phyloP scores from a whole-genome alignment of 2,329 filamentous ascomycete species.

The Phialocephala sp. region DNA sequence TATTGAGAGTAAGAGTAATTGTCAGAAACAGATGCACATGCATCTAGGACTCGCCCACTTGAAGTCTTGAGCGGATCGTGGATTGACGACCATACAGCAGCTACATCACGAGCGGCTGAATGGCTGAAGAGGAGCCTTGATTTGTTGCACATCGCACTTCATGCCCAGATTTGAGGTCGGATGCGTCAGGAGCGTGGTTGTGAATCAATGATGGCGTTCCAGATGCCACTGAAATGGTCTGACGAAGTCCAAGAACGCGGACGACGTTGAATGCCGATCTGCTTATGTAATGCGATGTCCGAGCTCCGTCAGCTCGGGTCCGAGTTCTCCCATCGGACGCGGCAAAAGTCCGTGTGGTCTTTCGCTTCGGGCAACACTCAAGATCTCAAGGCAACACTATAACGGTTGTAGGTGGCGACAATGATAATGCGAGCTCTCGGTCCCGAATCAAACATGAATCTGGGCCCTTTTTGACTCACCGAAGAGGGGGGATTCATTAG shows the following conservation, averaged over 20 bases:
- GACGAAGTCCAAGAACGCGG: background rate
- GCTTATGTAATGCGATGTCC: background rate
- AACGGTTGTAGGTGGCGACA: background rate
- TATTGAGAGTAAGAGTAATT: too few relatives aligned
- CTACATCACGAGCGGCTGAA: background rate
- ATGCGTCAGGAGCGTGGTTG: background rate
- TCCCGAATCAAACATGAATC: constrained; percentile 15
- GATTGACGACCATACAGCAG: background rate
- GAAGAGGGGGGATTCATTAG: background rate
- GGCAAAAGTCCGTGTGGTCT: too few relatives aligned
- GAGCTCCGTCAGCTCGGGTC: background rate
- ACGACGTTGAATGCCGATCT: background rate
- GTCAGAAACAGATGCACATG: too few relatives aligned
- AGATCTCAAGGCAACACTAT: background rate
- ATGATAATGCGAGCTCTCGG: constrained; percentile 15
- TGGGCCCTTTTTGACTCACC: constrained; percentile 22
- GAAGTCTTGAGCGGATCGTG: too few relatives aligned
- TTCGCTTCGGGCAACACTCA: background rate
- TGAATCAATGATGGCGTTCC: background rate
- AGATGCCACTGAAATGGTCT: background rate
- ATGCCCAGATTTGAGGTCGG: constrained; percentile 26
- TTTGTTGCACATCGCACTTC: constrained; percentile 32
- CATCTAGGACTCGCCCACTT: too few relatives aligned
- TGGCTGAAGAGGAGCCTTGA: background rate
- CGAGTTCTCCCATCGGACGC: too few relatives aligned